These are phyloP conservation scores for Brassica nigra DNA, from an alignment of 345 rosid species.

Conservation along the genomic window DNA sequence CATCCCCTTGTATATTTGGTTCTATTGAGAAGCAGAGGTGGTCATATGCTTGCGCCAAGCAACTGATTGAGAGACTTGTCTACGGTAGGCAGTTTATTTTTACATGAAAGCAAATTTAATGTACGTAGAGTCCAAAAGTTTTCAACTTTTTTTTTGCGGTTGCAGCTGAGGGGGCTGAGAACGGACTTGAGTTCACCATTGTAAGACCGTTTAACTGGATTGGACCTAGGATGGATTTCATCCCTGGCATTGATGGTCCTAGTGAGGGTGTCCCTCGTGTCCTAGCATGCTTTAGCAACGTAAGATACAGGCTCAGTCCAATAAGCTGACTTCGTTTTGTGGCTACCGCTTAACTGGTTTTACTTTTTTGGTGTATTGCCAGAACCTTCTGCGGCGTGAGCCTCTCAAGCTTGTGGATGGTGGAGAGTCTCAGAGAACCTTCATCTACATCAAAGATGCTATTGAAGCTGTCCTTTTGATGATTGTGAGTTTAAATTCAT, in stretches of 20 bases:
- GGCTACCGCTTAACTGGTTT: not conserved
- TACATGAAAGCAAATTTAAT: not conserved
- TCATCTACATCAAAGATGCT: slow-evolving; percentile 95
- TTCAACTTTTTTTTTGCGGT: slow-evolving; percentile 20
- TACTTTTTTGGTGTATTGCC: not conserved
- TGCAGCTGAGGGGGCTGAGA: slow-evolving; percentile 99
- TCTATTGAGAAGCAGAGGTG: slow-evolving; percentile 99
- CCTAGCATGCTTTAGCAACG: slow-evolving; percentile 97
- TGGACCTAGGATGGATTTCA: slow-evolving; percentile 99
- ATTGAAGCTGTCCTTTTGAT: slow-evolving; percentile 92
- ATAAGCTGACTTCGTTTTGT: not conserved
- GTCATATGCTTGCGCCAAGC: slow-evolving; percentile 99
- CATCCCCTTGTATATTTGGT: slow-evolving; percentile 96
- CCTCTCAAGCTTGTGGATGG: slow-evolving; percentile 98
- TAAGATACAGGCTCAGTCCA: slow-evolving; percentile 38
- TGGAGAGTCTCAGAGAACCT: slow-evolving; percentile 94
- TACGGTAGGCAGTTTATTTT: slow-evolving; percentile 54
- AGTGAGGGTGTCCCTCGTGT: slow-evolving; percentile 99
- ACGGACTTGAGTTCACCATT: slow-evolving; percentile 88
- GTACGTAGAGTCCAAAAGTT: not conserved
- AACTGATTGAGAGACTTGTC: slow-evolving; percentile 94
- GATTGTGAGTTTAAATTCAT: slow-evolving; percentile 59
- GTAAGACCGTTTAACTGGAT: slow-evolving; percentile 99
- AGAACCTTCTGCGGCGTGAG: slow-evolving; percentile 80
- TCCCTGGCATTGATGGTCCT: slow-evolving; percentile 99